A percentile compares a stretch with the other conserved stretches of the same genome.
Conservation (phyloP, 768 basidiomycete genomes). For the Suillus bovinus region DNA sequence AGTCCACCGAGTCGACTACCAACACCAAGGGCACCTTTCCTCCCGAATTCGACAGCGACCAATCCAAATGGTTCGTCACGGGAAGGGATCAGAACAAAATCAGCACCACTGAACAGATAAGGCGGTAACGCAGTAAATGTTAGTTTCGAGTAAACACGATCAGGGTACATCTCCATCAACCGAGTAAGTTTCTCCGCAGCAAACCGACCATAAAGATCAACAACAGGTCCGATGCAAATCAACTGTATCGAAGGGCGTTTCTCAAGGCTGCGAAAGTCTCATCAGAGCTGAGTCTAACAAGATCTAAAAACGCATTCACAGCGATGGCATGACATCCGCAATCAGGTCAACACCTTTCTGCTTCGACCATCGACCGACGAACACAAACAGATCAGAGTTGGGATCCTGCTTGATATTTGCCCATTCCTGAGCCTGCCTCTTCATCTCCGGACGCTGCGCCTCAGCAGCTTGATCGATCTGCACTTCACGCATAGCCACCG, state of each 20-base stretch:
- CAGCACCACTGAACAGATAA: slow-evolving; percentile 91
- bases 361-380: slow-evolving; percentile 97
- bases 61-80: slow-evolving; percentile 96
- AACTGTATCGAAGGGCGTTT: slow-evolving; percentile 86
- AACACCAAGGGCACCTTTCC: slow-evolving; percentile 94
- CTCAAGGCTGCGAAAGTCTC: slow-evolving; percentile 55
- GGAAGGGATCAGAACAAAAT: slow-evolving; percentile 93
- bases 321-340: slow-evolving; percentile 89
- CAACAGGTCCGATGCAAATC: slow-evolving; percentile 90
- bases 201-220: slow-evolving; percentile 93
- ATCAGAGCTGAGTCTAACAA: background rate
- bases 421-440: slow-evolving; percentile 95
- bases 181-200: slow-evolving; percentile 92
- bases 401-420: slow-evolving; percentile 92
- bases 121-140: slow-evolving; percentile 94
- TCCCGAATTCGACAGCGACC: slow-evolving; percentile 95
- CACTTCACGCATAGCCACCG: slow-evolving; percentile 69
- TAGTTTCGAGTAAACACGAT: slow-evolving; percentile 93
- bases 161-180: slow-evolving; percentile 93
- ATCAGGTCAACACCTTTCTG: slow-evolving; percentile 97
- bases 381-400: slow-evolving; percentile 87
- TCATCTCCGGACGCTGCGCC: slow-evolving; percentile 86
- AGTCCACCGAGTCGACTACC: slow-evolving; percentile 92
- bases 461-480: slow-evolving; percentile 80
- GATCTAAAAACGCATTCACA: slow-evolving; percentile 49